phyloP scores from a whole-genome alignment of 495 filamentous ascomycete genomes.

The Penicillium macrosclerotiorum region DNA sequence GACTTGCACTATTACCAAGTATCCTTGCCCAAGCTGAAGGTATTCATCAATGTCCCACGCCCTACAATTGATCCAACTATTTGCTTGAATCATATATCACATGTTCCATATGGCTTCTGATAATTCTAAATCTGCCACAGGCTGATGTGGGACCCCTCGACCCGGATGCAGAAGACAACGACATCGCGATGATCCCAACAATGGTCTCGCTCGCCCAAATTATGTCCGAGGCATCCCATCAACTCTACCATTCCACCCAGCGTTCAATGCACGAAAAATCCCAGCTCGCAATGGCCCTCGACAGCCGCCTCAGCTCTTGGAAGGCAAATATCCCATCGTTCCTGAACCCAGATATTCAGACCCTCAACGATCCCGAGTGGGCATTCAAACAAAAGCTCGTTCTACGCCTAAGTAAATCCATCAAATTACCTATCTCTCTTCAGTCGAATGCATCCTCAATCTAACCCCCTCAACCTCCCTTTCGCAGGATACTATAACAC shows the following conservation, averaged over 20 bases:
- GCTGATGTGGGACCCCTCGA: conserved; percentile 8
- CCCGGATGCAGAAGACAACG: conserved; percentile 23
- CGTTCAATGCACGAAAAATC: conserved; percentile 23
- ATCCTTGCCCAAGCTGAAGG: conserved; percentile 21
- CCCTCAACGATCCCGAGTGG: conserved; percentile 26
- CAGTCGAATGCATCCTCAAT: neutral
- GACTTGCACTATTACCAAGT: conserved; percentile 26
- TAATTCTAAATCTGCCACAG: too few relatives aligned
- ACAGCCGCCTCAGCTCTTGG: conserved; percentile 16
- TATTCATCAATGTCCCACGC: too few relatives aligned
- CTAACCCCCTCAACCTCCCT: neutral
- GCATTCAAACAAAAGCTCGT: conserved; percentile 31
- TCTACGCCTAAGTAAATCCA: conserved; percentile 17
- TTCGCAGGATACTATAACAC: conserved; percentile 27
- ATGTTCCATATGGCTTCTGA: too few relatives aligned
- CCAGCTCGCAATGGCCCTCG: conserved; percentile 22
- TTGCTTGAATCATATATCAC: too few relatives aligned
- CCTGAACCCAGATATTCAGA: conserved; percentile 15
- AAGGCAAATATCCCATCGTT: conserved; percentile 18
- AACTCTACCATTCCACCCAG: conserved; percentile 28
- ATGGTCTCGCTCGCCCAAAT: conserved; percentile 27
- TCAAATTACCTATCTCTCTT: too few relatives aligned
- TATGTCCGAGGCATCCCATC: conserved; percentile 29
- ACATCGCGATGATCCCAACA: conserved; percentile 27
- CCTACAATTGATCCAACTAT: too few relatives aligned